Percentiles rank a stretch among this genome's conserved stretches.
Evolutionary conservation across 2,329 filamentous ascomycete species (phyloP).

Genomic region (Diplodia mutila): DNA sequence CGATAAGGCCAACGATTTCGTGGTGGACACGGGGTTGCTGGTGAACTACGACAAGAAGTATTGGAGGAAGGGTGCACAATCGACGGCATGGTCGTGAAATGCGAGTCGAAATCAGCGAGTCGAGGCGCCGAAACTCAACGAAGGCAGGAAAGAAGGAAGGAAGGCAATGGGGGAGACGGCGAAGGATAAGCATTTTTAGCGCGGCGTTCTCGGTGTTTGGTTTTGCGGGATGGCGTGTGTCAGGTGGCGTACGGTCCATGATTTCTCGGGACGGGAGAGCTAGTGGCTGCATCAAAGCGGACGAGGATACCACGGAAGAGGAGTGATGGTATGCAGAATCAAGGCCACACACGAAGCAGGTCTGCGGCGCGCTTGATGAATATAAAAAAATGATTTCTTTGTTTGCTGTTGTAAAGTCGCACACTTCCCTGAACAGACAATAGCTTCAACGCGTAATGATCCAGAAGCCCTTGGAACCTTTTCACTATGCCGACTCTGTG

Average conservation of each 20-base stretch:
- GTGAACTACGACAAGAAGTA: slow-evolving; percentile 65
- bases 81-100: slow-evolving; percentile 32
- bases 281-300: background rate
- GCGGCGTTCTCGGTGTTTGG: slow-evolving; percentile 43
- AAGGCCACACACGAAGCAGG: no score
- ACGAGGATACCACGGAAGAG: background rate
- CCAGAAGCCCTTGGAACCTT: no score
- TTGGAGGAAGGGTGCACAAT: slow-evolving; percentile 55
- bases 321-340: background rate
- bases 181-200: slow-evolving; percentile 36
- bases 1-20: slow-evolving; percentile 20
- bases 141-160: background rate
- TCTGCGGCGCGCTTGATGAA: background rate
- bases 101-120: no score
- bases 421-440: background rate
- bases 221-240: background rate
- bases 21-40: slow-evolving; percentile 45
- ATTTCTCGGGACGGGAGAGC: background rate
- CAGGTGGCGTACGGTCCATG: background rate
- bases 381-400: background rate
- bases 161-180: no score
- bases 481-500: background rate
- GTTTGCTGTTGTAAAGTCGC: background rate
- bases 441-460: background rate
- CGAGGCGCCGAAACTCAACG: background rate